Conservation (phyloP, 2,329 filamentous ascomycete species). For the Sporothrix curviconia region DNA sequence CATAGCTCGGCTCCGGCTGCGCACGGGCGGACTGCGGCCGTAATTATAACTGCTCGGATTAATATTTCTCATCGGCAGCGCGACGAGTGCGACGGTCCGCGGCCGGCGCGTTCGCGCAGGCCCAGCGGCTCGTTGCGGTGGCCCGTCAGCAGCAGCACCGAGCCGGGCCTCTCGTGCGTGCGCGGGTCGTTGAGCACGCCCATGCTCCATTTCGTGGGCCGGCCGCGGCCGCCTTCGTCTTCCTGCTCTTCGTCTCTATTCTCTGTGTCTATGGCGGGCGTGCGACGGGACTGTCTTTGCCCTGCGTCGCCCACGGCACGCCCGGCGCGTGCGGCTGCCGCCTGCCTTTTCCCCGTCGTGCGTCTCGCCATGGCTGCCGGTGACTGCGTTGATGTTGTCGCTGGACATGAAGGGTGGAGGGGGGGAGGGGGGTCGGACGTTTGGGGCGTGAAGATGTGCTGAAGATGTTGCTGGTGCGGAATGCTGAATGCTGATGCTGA, state of each 20-base stretch:
- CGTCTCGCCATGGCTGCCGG: constrained; percentile 5
- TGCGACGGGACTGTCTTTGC: too few relatives aligned
- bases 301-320: too few relatives aligned
- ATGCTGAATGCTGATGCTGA: too few relatives aligned
- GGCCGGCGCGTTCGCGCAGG: constrained; percentile 50
- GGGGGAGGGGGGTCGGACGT: background rate
- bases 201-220: constrained; percentile 49
- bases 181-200: constrained; percentile 77
- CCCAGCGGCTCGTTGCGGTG: constrained; percentile 55
- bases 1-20: background rate
- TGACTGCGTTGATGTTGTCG: background rate
- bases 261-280: too few relatives aligned
- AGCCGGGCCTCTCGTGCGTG: constrained; percentile 78
- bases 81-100: constrained; percentile 52
- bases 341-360: too few relatives aligned
- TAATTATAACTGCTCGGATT: too few relatives aligned
- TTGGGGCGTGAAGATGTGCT: background rate
- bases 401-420: background rate
- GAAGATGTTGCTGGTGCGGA: too few relatives aligned
- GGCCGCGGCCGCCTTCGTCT: background rate
- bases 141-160: constrained; percentile 49
- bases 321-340: too few relatives aligned
- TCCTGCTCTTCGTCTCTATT: background rate
- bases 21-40: constrained; percentile 35
- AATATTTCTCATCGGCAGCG: too few relatives aligned